A percentile compares a stretch with the other conserved stretches of the same genome.
phyloP scores from a whole-genome alignment of 768 basidiomycete genomes.

The Tulasnella sp. region DNA sequence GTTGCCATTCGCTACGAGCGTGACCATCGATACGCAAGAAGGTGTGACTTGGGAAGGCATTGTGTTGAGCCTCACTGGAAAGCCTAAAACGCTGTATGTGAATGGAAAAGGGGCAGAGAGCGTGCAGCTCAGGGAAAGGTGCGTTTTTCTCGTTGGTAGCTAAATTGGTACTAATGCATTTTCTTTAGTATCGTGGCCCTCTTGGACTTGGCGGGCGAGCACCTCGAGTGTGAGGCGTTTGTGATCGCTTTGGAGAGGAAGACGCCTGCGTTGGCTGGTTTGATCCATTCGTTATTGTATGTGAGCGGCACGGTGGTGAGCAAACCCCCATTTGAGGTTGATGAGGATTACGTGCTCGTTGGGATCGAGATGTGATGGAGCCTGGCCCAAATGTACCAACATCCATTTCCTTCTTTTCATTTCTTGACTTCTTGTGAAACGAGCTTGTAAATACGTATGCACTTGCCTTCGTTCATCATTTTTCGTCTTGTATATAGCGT shows the following conservation, averaged over 20 bases:
- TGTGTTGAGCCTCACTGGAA: slow-evolving; percentile 54
- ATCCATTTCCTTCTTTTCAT: background rate
- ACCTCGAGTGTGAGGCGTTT: slow-evolving; percentile 62
- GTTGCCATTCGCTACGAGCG: slow-evolving; percentile 63
- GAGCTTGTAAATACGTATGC: background rate
- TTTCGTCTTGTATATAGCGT: too few species aligned
- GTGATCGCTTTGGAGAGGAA: slow-evolving; percentile 71
- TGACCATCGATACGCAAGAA: slow-evolving; percentile 52
- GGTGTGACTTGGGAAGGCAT: slow-evolving; percentile 66
- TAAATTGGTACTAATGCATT: slow-evolving; percentile 6
- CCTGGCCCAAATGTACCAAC: background rate
- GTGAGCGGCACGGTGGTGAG: slow-evolving; percentile 81
- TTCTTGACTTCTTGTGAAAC: background rate
- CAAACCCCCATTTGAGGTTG: slow-evolving; percentile 63
- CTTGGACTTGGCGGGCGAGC: slow-evolving; percentile 80
- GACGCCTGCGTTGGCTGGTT: slow-evolving; percentile 53
- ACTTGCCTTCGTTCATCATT: too few species aligned
- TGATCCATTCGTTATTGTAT: slow-evolving; percentile 87
- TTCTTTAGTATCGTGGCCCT: slow-evolving; percentile 64
- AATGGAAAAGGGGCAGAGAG: slow-evolving; percentile 72
- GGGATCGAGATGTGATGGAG: slow-evolving; percentile 67
- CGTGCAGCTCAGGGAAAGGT: slow-evolving; percentile 79
- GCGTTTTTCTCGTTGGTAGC: slow-evolving; percentile 18
- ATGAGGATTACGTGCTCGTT: slow-evolving; percentile 70
- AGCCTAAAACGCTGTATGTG: slow-evolving; percentile 67